Evolutionary conservation across 73 alveolate species (phyloP).

Genomic region (Tetrahymena malaccensis): DNA sequence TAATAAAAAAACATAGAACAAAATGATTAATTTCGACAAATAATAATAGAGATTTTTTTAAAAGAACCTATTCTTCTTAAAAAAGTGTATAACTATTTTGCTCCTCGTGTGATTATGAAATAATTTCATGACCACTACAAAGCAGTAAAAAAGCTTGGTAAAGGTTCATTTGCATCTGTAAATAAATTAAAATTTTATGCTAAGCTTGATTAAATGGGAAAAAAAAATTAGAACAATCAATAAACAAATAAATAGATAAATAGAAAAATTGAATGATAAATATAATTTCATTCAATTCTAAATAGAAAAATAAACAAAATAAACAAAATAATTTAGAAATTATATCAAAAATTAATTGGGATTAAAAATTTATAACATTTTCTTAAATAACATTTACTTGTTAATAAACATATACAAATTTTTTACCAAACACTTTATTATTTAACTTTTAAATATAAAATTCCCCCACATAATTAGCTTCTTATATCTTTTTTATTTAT

Average conservation of each 20-base stretch:
- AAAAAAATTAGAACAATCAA: too few relatives aligned
- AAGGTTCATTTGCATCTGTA: neutral
- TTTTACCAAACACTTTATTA: too few relatives aligned
- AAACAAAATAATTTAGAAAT: too few relatives aligned
- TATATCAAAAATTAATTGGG: too few relatives aligned
- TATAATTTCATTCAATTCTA: neutral
- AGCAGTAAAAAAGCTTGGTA: neutral
- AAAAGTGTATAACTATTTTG: neutral
- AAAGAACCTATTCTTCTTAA: neutral
- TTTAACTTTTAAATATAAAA: too few relatives aligned
- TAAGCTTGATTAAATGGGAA: neutral
- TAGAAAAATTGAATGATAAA: neutral
- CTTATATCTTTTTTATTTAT: neutral
- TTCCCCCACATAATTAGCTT: neutral
- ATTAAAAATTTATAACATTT: too few relatives aligned
- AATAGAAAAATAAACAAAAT: too few relatives aligned
- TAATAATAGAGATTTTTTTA: neutral
- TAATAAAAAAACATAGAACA: neutral
- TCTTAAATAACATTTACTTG: neutral
- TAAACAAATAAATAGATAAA: neutral
- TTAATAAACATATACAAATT: too few relatives aligned
- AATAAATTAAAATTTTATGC: neutral
- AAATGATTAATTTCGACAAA: neutral
- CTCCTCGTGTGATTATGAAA: neutral
- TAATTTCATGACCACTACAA: neutral